These are phyloP conservation scores for Cicer arietinum DNA, from an alignment of 306 rosid genomes.

Conservation along the genomic window DNA sequence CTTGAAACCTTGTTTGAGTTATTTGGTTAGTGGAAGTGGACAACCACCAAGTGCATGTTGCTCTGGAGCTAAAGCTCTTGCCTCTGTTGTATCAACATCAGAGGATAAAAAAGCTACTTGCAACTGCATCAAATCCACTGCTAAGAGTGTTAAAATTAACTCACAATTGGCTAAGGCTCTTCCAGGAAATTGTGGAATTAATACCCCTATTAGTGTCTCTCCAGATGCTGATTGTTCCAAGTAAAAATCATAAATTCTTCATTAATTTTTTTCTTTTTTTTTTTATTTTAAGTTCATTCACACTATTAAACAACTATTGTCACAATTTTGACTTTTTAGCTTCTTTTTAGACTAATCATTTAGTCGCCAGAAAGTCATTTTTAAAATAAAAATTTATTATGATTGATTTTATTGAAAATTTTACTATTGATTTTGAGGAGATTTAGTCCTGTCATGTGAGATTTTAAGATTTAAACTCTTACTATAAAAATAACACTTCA, in stretches of 20 bases:
- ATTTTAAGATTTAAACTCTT: too few relatives aligned
- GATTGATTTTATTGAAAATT: too few relatives aligned
- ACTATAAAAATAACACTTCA: too few relatives aligned
- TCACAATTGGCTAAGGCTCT: constrained; percentile 66
- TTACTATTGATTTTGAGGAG: too few relatives aligned
- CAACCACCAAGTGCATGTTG: constrained; percentile 74
- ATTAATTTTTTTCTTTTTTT: too few relatives aligned
- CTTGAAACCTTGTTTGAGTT: constrained; percentile 68
- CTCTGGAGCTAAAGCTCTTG: constrained; percentile 66
- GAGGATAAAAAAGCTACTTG: constrained; percentile 72
- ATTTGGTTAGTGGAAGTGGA: constrained; percentile 72
- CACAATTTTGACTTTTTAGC: too few relatives aligned
- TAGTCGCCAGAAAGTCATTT: too few relatives aligned
- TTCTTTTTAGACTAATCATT: too few relatives aligned
- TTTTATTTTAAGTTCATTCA: neutral
- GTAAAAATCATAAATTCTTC: constrained; percentile 41
- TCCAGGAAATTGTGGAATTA: constrained; percentile 72
- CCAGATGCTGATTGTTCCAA: constrained; percentile 72
- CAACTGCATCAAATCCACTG: constrained; percentile 64
- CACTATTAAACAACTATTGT: too few relatives aligned
- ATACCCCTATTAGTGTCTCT: constrained; percentile 52
- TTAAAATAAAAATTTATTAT: too few relatives aligned
- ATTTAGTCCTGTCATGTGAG: too few relatives aligned
- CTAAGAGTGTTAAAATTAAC: constrained; percentile 55
- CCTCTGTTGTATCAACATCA: constrained; percentile 55